Evolutionary conservation across 495 filamentous ascomycete genomes (phyloP), one percentile per base, ranked within the genome.

Genomic region (Penicillium lagena): DNA sequence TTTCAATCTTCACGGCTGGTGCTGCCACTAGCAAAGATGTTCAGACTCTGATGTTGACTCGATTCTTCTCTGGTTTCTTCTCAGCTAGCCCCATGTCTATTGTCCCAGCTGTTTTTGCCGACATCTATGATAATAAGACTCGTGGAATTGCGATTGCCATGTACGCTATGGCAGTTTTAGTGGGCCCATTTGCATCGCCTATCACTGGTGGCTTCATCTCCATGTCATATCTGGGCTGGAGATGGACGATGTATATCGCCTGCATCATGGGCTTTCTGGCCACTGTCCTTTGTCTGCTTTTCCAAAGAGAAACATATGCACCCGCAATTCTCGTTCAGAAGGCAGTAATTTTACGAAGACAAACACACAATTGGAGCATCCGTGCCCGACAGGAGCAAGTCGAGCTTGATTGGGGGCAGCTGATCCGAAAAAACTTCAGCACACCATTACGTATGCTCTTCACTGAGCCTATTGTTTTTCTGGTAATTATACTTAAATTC

Each of bases 381-480:
- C 90, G 95, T 65, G 90, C 90, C 34, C 90, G 89, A 60, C 88
- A 95, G 61, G 90, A 95, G 55, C 88, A 95, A 67, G 89, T 94
- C 49, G 89, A 94, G 60, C 75, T 96, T 43, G 85, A 93, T 63
- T 72, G 94, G 52, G 64, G 69, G 13, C 86, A 91, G 37, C 60
- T 76, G 38, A 54, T 64, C 7, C 36, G 59, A 2, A 64, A 64
- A 47, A 64, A 64, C 40, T 62, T 64, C 15, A 63, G 59, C 6
- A 59, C 59, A 32, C 61, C 61, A 2, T 41, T 64, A 7, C 52
- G 50, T 4, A 45, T 65, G 27, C 44, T 65, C 1, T 28, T 65
- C 35, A 41, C 50, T 7, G 62, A 63, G 45, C 62, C 62, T 0
- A 42, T 63, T 40, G 56, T 63, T 12, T 37, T 61, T 13, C 54